These are phyloP conservation scores for Fusarium papillatum DNA, from an alignment of 2,329 filamentous ascomycete species.

Conservation along the genomic window DNA sequence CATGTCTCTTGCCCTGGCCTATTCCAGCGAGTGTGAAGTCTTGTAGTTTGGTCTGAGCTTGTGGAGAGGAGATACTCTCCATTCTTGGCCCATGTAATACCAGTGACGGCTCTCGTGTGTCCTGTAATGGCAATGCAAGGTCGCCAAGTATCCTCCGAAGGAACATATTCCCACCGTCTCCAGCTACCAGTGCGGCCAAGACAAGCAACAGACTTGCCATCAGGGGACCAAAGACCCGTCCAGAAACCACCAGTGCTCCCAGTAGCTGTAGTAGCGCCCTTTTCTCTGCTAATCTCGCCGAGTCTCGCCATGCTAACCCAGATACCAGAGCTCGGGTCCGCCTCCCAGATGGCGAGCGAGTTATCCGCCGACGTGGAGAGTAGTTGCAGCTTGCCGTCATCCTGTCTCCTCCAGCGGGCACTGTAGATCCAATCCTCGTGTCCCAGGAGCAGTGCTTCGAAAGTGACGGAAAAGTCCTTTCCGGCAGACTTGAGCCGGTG, in stretches of 20 bases:
- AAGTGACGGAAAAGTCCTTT: conserved; percentile 84
- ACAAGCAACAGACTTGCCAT: conserved; percentile 81
- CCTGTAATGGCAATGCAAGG: conserved; percentile 85
- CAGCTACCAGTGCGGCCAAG: conserved; percentile 94
- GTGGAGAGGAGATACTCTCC: conserved; percentile 92
- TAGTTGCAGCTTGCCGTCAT: conserved; percentile 73
- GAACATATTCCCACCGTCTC: conserved; percentile 83
- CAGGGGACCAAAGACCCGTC: conserved; percentile 92
- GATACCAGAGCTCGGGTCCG: conserved; percentile 85
- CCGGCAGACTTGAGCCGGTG: conserved; percentile 77
- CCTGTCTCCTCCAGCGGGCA: conserved; percentile 76
- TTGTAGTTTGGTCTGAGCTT: conserved; percentile 91
- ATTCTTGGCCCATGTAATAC: conserved; percentile 85
- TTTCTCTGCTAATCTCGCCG: conserved; percentile 94
- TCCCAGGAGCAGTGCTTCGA: conserved; percentile 92
- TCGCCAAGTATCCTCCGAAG: conserved; percentile 76
- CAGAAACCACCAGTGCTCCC: conserved; percentile 97
- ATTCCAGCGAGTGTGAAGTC: conserved; percentile 87
- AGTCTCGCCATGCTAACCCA: conserved; percentile 91
- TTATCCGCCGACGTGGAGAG: conserved; percentile 96
- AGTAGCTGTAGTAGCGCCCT: conserved; percentile 96
- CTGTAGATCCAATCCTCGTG: conserved; percentile 99
- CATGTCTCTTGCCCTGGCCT: conserved; percentile 70
- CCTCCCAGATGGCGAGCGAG: conserved; percentile 93
- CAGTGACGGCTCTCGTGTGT: conserved; percentile 85